phyloP scores from a whole-genome alignment of 805 yeast genomes.

The Teunomyces panamensis region DNA sequence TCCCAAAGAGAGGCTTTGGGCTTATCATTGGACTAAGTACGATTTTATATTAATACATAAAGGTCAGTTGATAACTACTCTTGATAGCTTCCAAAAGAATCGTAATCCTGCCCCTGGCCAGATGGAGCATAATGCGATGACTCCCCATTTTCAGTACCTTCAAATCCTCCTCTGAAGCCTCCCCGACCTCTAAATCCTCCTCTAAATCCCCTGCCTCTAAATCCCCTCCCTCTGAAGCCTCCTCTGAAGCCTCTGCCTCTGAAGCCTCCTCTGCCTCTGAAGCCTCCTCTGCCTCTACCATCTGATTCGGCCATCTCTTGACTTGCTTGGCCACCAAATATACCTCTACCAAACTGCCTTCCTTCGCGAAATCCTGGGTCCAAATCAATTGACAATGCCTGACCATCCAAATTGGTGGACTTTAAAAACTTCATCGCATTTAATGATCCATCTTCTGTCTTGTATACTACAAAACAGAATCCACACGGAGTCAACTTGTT shows the following conservation, averaged over 20 bases:
- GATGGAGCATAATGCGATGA: neutral
- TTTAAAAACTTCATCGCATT: constrained; percentile 80
- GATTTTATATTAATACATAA: neutral
- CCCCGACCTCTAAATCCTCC: constrained; percentile 41
- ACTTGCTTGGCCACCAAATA: constrained; percentile 85
- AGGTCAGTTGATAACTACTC: neutral
- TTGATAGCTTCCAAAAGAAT: neutral
- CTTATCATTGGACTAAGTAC: constrained; percentile 16
- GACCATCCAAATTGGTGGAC: constrained; percentile 81
- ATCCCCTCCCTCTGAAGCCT: constrained; percentile 13
- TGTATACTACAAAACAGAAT: constrained; percentile 86
- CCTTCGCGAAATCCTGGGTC: constrained; percentile 97
- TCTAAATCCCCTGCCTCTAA: constrained; percentile 18
- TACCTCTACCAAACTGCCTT: constrained; percentile 92
- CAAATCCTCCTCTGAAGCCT: constrained; percentile 26
- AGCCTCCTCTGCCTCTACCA: constrained; percentile 21
- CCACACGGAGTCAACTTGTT: constrained; percentile 94
- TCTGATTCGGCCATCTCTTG: constrained; percentile 49
- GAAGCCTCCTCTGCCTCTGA: constrained; percentile 19
- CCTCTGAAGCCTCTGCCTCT: constrained; percentile 29
- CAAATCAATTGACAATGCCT: constrained; percentile 77
- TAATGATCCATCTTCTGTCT: constrained; percentile 64
- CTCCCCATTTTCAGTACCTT: constrained; percentile 10
- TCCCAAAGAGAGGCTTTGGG: constrained; percentile 54
- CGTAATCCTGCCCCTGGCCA: neutral